A percentile compares a stretch with the other conserved stretches of the same genome.
phyloP scores from a whole-genome alignment of 805 yeast species.

The Candida adriatica region DNA sequence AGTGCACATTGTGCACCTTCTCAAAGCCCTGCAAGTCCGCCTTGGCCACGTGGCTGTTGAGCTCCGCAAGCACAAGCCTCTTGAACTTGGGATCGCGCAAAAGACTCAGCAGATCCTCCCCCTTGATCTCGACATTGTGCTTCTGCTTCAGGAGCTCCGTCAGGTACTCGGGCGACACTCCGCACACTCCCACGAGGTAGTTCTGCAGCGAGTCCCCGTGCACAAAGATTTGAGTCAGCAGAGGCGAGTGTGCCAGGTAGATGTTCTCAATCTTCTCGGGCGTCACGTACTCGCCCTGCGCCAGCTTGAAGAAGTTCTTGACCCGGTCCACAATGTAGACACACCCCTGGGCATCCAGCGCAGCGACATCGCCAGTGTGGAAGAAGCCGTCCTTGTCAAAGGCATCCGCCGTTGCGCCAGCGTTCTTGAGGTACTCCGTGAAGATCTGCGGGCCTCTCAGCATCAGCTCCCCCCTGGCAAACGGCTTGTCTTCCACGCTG shows the following conservation, averaged over 20 bases:
- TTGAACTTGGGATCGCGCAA: slow-evolving; percentile 18
- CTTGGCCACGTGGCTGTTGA: slow-evolving; percentile 16
- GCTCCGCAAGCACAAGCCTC: slow-evolving; percentile 12
- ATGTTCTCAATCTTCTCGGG: slow-evolving; percentile 69
- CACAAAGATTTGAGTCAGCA: slow-evolving; percentile 47
- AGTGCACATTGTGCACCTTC: slow-evolving; percentile 45
- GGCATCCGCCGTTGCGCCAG: slow-evolving; percentile 44
- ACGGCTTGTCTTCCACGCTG: slow-evolving; percentile 27
- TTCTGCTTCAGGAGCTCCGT: slow-evolving; percentile 11
- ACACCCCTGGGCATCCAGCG: slow-evolving; percentile 43
- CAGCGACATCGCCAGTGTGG: slow-evolving; percentile 60
- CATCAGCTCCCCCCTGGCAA: slow-evolving; percentile 51
- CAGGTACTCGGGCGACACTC: slow-evolving; percentile 41
- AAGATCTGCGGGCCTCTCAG: slow-evolving; percentile 61
- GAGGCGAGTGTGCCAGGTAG: slow-evolving; percentile 46
- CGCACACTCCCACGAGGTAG: slow-evolving; percentile 56
- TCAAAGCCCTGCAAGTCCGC: slow-evolving; percentile 54
- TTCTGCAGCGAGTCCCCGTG: slow-evolving; percentile 59
- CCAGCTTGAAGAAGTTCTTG: slow-evolving; percentile 67
- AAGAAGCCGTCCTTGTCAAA: slow-evolving; percentile 58
- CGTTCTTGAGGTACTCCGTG: slow-evolving; percentile 45
- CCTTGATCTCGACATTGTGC: slow-evolving; percentile 9
- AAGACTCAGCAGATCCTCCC: slow-evolving; percentile 9
- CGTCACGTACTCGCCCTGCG: slow-evolving; percentile 66
- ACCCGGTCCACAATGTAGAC: slow-evolving; percentile 63